Base-by-base conservation (phyloP, 2,329 filamentous ascomycete species). In the Esteya vermicola region DNA sequence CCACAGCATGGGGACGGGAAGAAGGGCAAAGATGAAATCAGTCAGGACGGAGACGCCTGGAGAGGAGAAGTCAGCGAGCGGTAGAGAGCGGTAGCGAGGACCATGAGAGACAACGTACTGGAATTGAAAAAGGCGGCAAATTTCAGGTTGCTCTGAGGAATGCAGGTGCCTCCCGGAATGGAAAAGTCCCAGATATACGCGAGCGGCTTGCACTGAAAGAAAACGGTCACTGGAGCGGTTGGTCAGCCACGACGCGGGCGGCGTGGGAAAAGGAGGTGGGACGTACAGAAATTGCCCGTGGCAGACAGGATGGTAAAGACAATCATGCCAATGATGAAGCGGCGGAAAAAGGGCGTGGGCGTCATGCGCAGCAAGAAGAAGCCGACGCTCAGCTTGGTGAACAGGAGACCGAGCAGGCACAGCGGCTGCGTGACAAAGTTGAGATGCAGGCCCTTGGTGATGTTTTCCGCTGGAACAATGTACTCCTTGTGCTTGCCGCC, bases 381-480 rank as follows among this genome's bases (percentile, higher is more conserved):
- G 10, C 54, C 53, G 19, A 56, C 52, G 45, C 51, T 52, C 38
- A 55, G 44, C 37, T 56, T 55, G 10, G 51, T 48, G 13, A 56
- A 27, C 28, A 47, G 50, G 6, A 56, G 41, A 16, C 40, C 47
- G n/a, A 54, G 42, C 4, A 56, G 43, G 14, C 48, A 55, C 19
- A 55, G 28, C 3, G 54, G 53, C 39, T 56, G 53, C 0, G 52
- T 56, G 33, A 52, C 48, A 20, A 56, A 56, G 51, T 56, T 56
- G 33, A 55, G 46, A 33, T 51, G 48, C 6, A 56, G 42, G 1
- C 51, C 53, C 3, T 38, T 48, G 19, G 31, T 25, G 21, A 52
- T 36, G 21, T 54, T 52, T 12, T 41, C 39, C 1, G 42, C 18
- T 5, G 51, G 52, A 6, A 47, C 16, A 36, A 56, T 53, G 42